Conservation (phyloP, 192 early-diverging fungal species). For the Rhizoclosmatium globosum region DNA sequence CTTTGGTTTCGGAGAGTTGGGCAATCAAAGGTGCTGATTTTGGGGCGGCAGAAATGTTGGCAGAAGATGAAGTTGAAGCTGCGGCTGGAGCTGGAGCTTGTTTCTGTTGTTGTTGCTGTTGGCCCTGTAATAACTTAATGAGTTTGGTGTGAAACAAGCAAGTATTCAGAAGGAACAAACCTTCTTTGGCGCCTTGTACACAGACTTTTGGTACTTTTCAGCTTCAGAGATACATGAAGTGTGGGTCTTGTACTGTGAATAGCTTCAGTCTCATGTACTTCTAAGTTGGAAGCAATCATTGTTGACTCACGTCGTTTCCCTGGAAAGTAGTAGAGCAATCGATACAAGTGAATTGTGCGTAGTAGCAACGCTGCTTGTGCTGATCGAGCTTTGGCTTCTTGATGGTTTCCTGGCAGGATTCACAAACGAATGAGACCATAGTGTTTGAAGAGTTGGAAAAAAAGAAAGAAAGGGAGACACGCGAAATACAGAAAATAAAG, state of each 20-base stretch:
- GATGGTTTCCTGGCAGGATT: slow-evolving; percentile 75
- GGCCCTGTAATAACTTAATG: slow-evolving; percentile 6
- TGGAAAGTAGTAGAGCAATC: slow-evolving; percentile 90
- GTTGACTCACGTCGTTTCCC: slow-evolving; percentile 56
- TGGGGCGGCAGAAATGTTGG: slow-evolving; percentile 47
- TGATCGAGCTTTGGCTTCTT: slow-evolving; percentile 93
- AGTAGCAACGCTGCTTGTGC: slow-evolving; percentile 81
- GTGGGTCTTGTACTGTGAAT: slow-evolving; percentile 74
- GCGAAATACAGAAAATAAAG: too few species aligned
- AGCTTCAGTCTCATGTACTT: too few species aligned
- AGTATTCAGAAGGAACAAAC: slow-evolving; percentile 31
- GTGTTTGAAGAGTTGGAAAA: background rate
- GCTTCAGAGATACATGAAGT: slow-evolving; percentile 91
- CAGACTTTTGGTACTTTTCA: slow-evolving; percentile 91
- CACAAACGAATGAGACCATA: slow-evolving; percentile 44
- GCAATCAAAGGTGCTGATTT: slow-evolving; percentile 45
- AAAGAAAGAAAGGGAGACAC: slow-evolving; percentile 10
- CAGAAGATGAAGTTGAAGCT: background rate
- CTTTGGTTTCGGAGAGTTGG: slow-evolving; percentile 47
- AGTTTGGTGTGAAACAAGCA: slow-evolving; percentile 10
- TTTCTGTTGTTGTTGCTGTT: slow-evolving; percentile 34
- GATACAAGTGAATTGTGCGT: slow-evolving; percentile 89
- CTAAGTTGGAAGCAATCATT: background rate
- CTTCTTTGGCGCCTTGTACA: slow-evolving; percentile 81
- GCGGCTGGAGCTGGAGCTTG: slow-evolving; percentile 28